These are phyloP conservation scores for Albizia julibrissin DNA, from an alignment of 306 rosid species.

Conservation along the genomic window DNA sequence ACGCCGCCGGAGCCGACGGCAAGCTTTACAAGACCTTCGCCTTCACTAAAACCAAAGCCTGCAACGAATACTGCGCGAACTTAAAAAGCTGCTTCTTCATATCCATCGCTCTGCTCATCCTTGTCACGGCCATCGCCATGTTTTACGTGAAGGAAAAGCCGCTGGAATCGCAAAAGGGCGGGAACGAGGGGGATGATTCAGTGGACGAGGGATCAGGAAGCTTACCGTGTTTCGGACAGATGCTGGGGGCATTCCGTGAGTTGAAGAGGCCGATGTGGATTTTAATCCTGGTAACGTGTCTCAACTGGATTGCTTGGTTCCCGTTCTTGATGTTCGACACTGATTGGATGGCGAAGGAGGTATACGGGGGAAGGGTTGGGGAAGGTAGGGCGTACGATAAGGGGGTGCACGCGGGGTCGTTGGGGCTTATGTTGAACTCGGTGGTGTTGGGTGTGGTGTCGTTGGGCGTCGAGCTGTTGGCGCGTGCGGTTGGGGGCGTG, in stretches of 20 bases:
- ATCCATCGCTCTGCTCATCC: slow-evolving; percentile 48
- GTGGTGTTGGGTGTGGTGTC: not conserved
- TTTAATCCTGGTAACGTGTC: not conserved
- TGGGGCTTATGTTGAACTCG: slow-evolving; percentile 3
- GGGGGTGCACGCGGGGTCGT: slow-evolving; percentile 2
- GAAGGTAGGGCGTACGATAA: not conserved
- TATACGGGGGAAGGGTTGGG: not conserved
- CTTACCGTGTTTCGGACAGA: not conserved
- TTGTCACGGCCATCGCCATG: slow-evolving; percentile 41
- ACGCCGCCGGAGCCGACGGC: slow-evolving; percentile 48
- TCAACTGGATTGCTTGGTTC: slow-evolving; percentile 6
- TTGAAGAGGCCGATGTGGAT: slow-evolving; percentile 11
- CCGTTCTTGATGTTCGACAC: slow-evolving; percentile 3
- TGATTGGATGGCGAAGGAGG: slow-evolving; percentile 7
- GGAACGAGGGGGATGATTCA: slow-evolving; percentile 7
- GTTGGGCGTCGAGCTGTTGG: not conserved
- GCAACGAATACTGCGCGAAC: slow-evolving; percentile 80
- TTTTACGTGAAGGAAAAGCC: slow-evolving; percentile 50
- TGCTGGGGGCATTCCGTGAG: not conserved
- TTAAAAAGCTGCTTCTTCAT: slow-evolving; percentile 79
- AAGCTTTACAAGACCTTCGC: slow-evolving; percentile 54
- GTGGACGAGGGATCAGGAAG: slow-evolving; percentile 29
- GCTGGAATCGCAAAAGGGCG: not conserved
- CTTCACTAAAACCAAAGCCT: slow-evolving; percentile 64
- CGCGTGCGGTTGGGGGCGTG: slow-evolving; percentile 3